A percentile compares a stretch with the other conserved stretches of the same genome.
These are phyloP conservation scores for Diaporthe nobilis DNA, from an alignment of 2,329 filamentous ascomycete genomes.

Conservation along the genomic window DNA sequence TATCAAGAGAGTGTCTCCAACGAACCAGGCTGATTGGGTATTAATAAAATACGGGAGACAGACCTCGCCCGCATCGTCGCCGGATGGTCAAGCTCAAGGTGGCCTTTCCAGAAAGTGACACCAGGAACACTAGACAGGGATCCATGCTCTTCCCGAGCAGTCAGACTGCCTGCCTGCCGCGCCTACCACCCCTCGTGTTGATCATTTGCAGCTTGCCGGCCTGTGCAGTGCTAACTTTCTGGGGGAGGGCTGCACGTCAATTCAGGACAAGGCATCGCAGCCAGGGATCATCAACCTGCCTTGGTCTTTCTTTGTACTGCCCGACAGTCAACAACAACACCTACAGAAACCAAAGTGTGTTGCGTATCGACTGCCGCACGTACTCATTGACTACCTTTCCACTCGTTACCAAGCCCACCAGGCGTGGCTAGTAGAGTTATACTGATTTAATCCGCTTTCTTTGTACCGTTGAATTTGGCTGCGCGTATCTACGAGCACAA, in stretches of 20 bases:
- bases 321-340: neutral
- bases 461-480: neutral
- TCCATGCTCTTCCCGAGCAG: constrained; percentile 21
- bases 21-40: constrained; percentile 19
- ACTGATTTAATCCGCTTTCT: neutral
- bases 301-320: constrained; percentile 1
- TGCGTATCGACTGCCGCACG: neutral
- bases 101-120: constrained; percentile 38
- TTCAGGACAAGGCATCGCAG: neutral
- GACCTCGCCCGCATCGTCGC: neutral
- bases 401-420: neutral
- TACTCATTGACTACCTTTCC: neutral
- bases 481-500: constrained; percentile 7
- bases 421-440: neutral
- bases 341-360: neutral
- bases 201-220: constrained; percentile 4
- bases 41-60: constrained; percentile 6
- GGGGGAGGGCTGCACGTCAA: constrained; percentile 28
- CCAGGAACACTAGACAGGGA: constrained; percentile 37
- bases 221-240: neutral
- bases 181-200: constrained; percentile 5
- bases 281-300: constrained; percentile 2
- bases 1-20: neutral
- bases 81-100: constrained; percentile 36
- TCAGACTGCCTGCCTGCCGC: constrained; percentile 27